These are phyloP conservation scores for Zymoseptoria pseudotritici DNA, from an alignment of 2,329 filamentous ascomycete species.

Conservation along the genomic window DNA sequence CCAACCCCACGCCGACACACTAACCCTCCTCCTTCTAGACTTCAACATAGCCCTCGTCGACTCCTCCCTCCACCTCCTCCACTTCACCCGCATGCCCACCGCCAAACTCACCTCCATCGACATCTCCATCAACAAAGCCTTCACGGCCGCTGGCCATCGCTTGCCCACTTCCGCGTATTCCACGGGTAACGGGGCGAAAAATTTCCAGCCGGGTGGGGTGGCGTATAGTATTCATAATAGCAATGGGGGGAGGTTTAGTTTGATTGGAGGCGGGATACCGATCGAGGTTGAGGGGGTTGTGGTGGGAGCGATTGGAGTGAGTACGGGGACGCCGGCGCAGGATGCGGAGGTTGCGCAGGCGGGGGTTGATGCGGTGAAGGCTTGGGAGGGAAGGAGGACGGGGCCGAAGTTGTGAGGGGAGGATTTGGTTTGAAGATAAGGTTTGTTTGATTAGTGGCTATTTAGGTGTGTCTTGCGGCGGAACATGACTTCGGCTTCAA, in stretches of 20 bases:
- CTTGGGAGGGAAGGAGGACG: constrained; percentile 27
- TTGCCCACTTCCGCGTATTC: constrained; percentile 47
- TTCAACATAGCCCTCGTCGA: constrained; percentile 46
- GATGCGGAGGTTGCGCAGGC: constrained; percentile 48
- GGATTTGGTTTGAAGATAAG: background rate
- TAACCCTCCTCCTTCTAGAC: constrained; percentile 26
- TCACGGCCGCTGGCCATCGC: constrained; percentile 50
- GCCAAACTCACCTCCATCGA: constrained; percentile 50
- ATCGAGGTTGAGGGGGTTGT: constrained; percentile 44
- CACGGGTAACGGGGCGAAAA: constrained; percentile 28
- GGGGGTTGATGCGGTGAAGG: constrained; percentile 44
- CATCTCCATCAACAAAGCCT: constrained; percentile 57
- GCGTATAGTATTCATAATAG: constrained; percentile 47
- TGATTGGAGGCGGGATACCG: constrained; percentile 49
- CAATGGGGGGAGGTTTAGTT: constrained; percentile 48
- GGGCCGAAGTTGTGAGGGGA: constrained; percentile 31
- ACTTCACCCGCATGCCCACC: constrained; percentile 43
- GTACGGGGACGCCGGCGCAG: constrained; percentile 48
- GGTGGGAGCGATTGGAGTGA: constrained; percentile 49
- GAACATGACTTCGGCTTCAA: constrained; percentile 4
- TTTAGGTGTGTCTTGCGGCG: no score
- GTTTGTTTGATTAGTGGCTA: no score
- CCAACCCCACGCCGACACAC: background rate
- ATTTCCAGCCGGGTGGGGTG: constrained; percentile 46
- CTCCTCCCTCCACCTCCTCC: constrained; percentile 38